These are phyloP conservation scores for Beauveria caledonica DNA, from an alignment of 2,329 filamentous ascomycete species.

Conservation along the genomic window DNA sequence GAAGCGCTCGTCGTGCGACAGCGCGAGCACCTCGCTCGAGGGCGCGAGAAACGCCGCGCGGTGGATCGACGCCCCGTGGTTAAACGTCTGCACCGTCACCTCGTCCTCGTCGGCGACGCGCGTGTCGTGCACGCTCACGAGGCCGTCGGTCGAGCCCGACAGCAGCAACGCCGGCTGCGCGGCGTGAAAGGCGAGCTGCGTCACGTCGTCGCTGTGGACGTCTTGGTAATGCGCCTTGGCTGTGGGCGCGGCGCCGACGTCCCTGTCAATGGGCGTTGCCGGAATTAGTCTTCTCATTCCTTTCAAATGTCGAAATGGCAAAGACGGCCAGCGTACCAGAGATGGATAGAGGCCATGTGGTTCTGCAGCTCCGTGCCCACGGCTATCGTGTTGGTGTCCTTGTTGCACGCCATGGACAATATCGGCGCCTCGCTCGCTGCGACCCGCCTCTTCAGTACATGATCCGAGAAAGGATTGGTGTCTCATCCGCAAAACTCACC, in stretches of 20 bases:
- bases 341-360: constrained; percentile 50
- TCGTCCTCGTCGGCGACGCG: constrained; percentile 67
- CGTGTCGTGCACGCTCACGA: constrained; percentile 70
- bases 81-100: constrained; percentile 68
- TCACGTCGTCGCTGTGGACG: constrained; percentile 61
- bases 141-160: constrained; percentile 71
- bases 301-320: no score
- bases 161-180: constrained; percentile 53
- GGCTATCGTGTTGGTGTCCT: constrained; percentile 51
- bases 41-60: constrained; percentile 61
- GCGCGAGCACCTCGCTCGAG: constrained; percentile 55
- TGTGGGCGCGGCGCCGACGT: constrained; percentile 41
- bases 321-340: constrained; percentile 40
- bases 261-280: constrained; percentile 33
- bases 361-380: constrained; percentile 66
- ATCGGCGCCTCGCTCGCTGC: constrained; percentile 44
- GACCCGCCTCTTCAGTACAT: constrained; percentile 15
- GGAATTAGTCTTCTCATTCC: neutral
- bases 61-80: constrained; percentile 67
- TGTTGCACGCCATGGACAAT: constrained; percentile 56
- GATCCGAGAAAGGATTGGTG: accelerated
- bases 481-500: constrained; percentile 26
- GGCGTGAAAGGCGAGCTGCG: constrained; percentile 52
- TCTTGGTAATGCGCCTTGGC: constrained; percentile 51
- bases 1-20: constrained; percentile 72